phyloP scores from a whole-genome alignment of 768 basidiomycete species.

The Boletus rufocinnamomeus region DNA sequence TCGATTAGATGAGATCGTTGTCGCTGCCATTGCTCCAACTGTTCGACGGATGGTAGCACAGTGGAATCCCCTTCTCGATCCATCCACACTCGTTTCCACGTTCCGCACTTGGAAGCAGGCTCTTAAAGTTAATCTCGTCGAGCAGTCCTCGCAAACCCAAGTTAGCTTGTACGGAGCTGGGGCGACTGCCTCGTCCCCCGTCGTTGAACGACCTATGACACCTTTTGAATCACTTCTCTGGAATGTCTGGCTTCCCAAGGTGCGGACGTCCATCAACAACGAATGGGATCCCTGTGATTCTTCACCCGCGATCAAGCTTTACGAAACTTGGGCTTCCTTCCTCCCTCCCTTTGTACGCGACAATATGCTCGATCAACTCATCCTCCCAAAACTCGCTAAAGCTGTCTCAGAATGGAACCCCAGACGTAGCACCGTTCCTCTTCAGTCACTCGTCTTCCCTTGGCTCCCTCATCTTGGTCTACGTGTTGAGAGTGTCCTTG shows the following conservation, averaged over 20 bases:
- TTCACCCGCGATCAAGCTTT: constrained; percentile 74
- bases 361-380: constrained; percentile 93
- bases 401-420: constrained; percentile 84
- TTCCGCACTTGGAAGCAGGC: constrained; percentile 73
- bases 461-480: constrained; percentile 91
- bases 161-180: constrained; percentile 61
- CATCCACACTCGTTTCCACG: constrained; percentile 59
- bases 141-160: constrained; percentile 45
- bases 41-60: constrained; percentile 68
- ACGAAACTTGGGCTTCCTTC: constrained; percentile 86
- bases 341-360: constrained; percentile 91
- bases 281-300: constrained; percentile 83
- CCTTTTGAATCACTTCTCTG: constrained; percentile 93
- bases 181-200: constrained; percentile 32
- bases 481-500: constrained; percentile 80
- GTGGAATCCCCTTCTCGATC: constrained; percentile 88
- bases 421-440: constrained; percentile 53
- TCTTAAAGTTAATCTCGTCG: constrained; percentile 55
- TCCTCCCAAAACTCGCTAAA: constrained; percentile 88
- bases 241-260: constrained; percentile 93
- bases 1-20: constrained; percentile 86
- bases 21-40: constrained; percentile 85
- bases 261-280: constrained; percentile 94
- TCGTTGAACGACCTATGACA: constrained; percentile 73
- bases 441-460: constrained; percentile 88